Conservation (phyloP, 1,139 yeast species). For the Blastobotrys buckinghamii region DNA sequence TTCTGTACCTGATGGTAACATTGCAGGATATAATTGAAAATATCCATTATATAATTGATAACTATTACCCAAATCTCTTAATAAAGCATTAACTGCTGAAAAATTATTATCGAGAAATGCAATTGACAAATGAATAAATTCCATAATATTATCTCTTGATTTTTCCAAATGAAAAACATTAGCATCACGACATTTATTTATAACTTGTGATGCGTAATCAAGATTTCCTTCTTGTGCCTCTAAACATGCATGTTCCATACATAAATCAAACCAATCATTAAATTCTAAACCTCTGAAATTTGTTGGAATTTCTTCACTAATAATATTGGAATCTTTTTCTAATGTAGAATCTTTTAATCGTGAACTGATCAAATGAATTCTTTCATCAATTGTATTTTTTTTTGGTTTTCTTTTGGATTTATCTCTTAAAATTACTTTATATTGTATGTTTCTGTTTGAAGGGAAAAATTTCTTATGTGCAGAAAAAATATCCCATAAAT, state of each 20-base stretch:
- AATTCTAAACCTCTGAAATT: constrained; percentile 69
- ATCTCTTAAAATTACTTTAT: neutral
- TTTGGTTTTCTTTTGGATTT: constrained; percentile 8
- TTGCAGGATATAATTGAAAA: constrained; percentile 58
- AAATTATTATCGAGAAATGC: constrained; percentile 53
- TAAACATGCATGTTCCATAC: constrained; percentile 69
- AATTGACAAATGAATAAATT: constrained; percentile 59
- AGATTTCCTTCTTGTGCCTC: constrained; percentile 59
- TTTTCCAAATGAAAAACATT: constrained; percentile 66
- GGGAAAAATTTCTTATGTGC: constrained; percentile 75
- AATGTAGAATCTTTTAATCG: constrained; percentile 27
- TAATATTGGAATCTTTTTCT: constrained; percentile 7
- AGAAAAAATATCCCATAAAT: constrained; percentile 74
- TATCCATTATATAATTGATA: constrained; percentile 73
- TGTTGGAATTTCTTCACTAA: neutral
- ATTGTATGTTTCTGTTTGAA: constrained; percentile 42
- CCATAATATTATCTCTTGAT: constrained; percentile 50
- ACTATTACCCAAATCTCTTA: constrained; percentile 58
- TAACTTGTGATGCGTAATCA: neutral
- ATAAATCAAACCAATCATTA: constrained; percentile 78
- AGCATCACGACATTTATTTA: constrained; percentile 37
- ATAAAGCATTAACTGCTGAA: constrained; percentile 45
- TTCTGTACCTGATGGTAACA: constrained; percentile 57
- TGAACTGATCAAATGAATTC: constrained; percentile 55
- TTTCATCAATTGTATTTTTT: constrained; percentile 63